Conservation (phyloP, 2,329 filamentous ascomycete species). For the Fusarium kyushuense region DNA sequence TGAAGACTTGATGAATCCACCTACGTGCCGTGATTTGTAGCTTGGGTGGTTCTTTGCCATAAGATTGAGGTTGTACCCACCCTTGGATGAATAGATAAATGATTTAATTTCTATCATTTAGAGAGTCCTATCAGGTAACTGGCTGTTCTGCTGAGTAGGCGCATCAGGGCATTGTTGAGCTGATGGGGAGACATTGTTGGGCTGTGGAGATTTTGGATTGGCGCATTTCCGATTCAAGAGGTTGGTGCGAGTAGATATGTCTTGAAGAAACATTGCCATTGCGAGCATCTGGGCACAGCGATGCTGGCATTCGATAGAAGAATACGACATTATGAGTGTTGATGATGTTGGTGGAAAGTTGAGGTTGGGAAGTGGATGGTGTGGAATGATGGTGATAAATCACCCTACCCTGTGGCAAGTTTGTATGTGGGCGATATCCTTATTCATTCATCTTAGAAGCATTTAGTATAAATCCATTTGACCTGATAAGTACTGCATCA, state of each 20-base stretch:
- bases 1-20: neutral
- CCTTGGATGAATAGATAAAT: neutral
- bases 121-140: slow-evolving; percentile 26
- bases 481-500: neutral
- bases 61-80: neutral
- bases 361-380: slow-evolving; percentile 24
- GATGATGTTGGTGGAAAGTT: slow-evolving; percentile 31
- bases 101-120: neutral
- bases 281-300: slow-evolving; percentile 54
- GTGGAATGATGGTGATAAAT: neutral
- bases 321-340: slow-evolving; percentile 37
- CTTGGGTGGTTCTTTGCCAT: neutral
- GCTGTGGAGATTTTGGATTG: neutral
- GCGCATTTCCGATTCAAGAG: slow-evolving; percentile 33
- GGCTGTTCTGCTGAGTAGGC: slow-evolving; percentile 16
- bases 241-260: slow-evolving; percentile 49
- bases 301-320: slow-evolving; percentile 46
- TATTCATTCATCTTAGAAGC: neutral
- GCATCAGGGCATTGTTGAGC: slow-evolving; percentile 29
- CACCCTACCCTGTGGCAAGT: slow-evolving; percentile 26
- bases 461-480: too few relatives aligned
- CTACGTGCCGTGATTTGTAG: neutral
- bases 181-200: slow-evolving; percentile 7
- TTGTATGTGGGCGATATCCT: slow-evolving; percentile 52
- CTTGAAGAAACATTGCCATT: slow-evolving; percentile 54